phyloP scores from a whole-genome alignment of 306 rosid genomes.

The Neltuma alba region DNA sequence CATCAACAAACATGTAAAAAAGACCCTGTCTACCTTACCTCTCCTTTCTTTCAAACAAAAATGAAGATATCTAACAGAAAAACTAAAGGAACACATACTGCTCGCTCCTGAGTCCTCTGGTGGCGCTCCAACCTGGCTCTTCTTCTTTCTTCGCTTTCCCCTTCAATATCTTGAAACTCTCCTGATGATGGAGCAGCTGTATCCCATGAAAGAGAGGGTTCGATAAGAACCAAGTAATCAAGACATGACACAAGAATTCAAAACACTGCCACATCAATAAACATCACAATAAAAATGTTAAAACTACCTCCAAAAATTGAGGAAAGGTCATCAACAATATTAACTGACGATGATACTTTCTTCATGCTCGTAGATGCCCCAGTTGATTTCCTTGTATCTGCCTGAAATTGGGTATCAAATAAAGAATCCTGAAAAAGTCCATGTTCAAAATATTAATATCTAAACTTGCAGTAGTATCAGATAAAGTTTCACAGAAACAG shows the following conservation, averaged over 20 bases:
- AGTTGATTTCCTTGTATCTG: conserved; percentile 62
- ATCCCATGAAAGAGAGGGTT: conserved; percentile 29
- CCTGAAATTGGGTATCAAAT: conserved; percentile 70
- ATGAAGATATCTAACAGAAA: conserved; percentile 21
- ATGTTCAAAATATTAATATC: conserved; percentile 23
- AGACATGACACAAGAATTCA: conserved; percentile 20
- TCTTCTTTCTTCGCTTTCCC: conserved; percentile 93
- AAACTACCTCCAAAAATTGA: conserved; percentile 87
- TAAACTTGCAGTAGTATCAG: conserved; percentile 5
- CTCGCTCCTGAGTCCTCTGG: conserved; percentile 86
- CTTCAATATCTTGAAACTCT: conserved; percentile 85
- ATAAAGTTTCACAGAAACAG: conserved; percentile 34
- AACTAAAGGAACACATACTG: conserved; percentile 59
- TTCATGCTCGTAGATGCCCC: conserved; percentile 61
- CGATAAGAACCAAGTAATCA: conserved; percentile 28
- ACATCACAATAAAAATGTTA: conserved; percentile 20
- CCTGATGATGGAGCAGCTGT: conserved; percentile 80
- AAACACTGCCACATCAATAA: conserved; percentile 26
- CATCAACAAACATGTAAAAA: conserved; percentile 30
- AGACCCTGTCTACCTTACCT: neutral
- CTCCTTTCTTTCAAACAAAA: conserved; percentile 22
- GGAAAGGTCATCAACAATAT: conserved; percentile 88
- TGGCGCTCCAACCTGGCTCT: conserved; percentile 94
- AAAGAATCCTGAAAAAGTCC: conserved; percentile 55
- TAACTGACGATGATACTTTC: conserved; percentile 74